phyloP scores from a whole-genome alignment of 2,329 filamentous ascomycete species.

The Fragosphaeria purpurea region DNA sequence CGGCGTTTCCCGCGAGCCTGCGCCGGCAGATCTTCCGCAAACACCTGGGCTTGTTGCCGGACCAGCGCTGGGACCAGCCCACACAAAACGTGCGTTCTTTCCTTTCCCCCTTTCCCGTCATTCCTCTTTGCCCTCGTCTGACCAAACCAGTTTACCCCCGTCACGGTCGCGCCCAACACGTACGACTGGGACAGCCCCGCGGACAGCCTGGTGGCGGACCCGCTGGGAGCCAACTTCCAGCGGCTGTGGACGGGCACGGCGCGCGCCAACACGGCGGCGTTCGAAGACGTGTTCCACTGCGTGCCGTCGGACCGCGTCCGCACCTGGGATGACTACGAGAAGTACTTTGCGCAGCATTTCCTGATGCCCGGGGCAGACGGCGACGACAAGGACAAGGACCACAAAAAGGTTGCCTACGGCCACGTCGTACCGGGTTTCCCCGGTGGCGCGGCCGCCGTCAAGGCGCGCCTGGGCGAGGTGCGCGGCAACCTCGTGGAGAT shows the following conservation, averaged over 20 bases:
- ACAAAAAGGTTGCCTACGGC: conserved; percentile 63
- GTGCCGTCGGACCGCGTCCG: conserved; percentile 60
- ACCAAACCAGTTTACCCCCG: conserved; percentile 49
- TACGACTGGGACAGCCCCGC: conserved; percentile 62
- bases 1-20: conserved; percentile 65
- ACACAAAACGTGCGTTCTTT: conserved; percentile 49
- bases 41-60: conserved; percentile 70
- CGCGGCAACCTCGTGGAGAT: conserved; percentile 75
- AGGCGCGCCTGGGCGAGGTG: conserved; percentile 53
- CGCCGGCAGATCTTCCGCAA: conserved; percentile 81
- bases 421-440: conserved; percentile 77
- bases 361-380: conserved; percentile 39
- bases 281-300: conserved; percentile 70
- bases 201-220: conserved; percentile 63
- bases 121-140: not conserved
- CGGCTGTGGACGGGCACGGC: conserved; percentile 66
- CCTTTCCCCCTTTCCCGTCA: not conserved
- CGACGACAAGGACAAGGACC: conserved; percentile 28
- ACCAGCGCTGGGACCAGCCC: conserved; percentile 57
- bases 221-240: conserved; percentile 58
- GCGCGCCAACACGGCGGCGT: conserved; percentile 68
- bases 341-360: conserved; percentile 61
- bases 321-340: conserved; percentile 64
- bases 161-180: conserved; percentile 55
- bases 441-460: conserved; percentile 62